Conservation (phyloP, 1,284 basidiomycete species). For the Paramarasmius palmivorus region DNA sequence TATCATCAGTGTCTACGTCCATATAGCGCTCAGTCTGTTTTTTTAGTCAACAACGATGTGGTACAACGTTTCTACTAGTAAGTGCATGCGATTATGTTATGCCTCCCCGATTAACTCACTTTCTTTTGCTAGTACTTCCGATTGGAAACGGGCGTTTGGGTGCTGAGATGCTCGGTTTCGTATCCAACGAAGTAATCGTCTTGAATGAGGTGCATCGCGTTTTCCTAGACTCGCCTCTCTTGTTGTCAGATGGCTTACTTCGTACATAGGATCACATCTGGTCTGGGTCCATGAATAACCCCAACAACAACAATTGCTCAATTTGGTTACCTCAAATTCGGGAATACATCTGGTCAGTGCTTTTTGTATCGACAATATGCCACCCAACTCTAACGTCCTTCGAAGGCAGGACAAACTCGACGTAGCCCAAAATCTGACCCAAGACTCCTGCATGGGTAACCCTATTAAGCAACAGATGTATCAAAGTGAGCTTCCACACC, state of each 20-base stretch:
- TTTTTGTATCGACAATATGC: background rate
- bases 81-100: too few relatives aligned
- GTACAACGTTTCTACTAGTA: constrained; percentile 15
- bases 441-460: constrained; percentile 13
- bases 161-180: constrained; percentile 13
- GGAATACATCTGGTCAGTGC: constrained; percentile 14
- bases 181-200: constrained; percentile 12
- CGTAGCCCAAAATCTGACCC: constrained; percentile 9
- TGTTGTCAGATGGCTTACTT: too few relatives aligned
- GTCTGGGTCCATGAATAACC: constrained; percentile 17
- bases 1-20: too few relatives aligned
- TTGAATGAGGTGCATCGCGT: constrained; percentile 11
- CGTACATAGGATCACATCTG: constrained; percentile 15
- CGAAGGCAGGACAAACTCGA: constrained; percentile 14
- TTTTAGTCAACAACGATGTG: constrained; percentile 16
- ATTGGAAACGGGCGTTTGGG: constrained; percentile 17
- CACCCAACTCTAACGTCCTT: background rate
- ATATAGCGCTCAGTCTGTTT: too few relatives aligned
- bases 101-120: background rate
- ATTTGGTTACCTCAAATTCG: constrained; percentile 7
- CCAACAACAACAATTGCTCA: constrained; percentile 15
- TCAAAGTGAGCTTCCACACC: constrained; percentile 9
- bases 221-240: background rate
- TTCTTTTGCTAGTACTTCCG: constrained; percentile 9
- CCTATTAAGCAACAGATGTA: constrained; percentile 16